These are phyloP conservation scores for Datisca glomerata DNA, from an alignment of 306 rosid species.

Conservation along the genomic window DNA sequence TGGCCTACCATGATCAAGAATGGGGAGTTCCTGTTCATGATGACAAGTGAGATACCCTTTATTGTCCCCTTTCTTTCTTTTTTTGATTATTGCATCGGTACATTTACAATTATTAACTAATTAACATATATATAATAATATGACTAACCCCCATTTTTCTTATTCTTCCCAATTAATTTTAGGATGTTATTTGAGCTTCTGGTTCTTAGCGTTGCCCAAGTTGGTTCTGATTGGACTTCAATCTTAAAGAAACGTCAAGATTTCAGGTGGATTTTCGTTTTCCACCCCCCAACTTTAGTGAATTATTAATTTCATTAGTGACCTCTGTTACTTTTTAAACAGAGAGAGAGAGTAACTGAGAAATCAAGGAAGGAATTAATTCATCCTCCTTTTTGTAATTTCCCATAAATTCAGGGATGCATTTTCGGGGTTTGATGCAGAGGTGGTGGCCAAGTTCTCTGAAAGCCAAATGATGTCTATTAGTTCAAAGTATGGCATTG, in stretches of 20 bases:
- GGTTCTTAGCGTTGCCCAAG: constrained; percentile 85
- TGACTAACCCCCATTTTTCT: too few relatives aligned
- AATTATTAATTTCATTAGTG: neutral
- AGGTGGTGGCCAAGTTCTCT: constrained; percentile 51
- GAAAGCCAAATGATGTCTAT: constrained; percentile 83
- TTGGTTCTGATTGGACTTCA: constrained; percentile 98
- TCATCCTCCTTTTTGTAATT: neutral
- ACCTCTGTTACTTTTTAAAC: neutral
- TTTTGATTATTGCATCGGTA: too few relatives aligned
- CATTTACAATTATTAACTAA: neutral
- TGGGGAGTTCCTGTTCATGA: constrained; percentile 99
- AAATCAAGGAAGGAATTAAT: too few relatives aligned
- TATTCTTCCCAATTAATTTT: constrained; percentile 6
- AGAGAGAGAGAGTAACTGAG: too few relatives aligned
- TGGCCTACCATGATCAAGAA: constrained; percentile 97
- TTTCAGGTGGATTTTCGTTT: constrained; percentile 38
- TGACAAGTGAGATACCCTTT: constrained; percentile 62
- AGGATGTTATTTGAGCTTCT: constrained; percentile 88
- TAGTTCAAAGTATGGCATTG: constrained; percentile 58
- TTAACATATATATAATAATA: neutral
- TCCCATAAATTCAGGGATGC: constrained; percentile 43
- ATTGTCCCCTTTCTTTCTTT: constrained; percentile 6
- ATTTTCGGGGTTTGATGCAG: constrained; percentile 78
- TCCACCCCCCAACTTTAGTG: too few relatives aligned
- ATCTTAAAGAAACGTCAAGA: constrained; percentile 82